Evolutionary conservation across 2,329 filamentous ascomycete species (phyloP).

Genomic region (Ophiocordyceps robertsii): DNA sequence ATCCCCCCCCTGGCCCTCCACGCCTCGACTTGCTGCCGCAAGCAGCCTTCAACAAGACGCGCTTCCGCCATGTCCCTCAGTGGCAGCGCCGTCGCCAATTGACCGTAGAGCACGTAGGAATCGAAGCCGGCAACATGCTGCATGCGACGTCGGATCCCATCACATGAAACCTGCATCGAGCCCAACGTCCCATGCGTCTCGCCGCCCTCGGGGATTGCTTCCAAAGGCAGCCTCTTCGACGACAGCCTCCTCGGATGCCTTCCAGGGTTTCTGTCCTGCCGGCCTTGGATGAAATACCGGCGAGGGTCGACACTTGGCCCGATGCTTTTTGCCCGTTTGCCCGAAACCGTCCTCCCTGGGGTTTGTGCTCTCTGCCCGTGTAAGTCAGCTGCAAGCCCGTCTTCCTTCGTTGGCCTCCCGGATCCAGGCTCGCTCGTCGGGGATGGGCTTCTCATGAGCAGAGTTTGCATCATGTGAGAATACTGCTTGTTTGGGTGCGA

Average conservation of each 20-base stretch:
- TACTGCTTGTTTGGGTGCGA: neutral
- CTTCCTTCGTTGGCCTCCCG: neutral
- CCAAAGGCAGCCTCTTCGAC: conserved; percentile 12
- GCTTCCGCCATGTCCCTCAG: conserved; percentile 13
- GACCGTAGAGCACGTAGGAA: conserved; percentile 1
- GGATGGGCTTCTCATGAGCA: conserved; percentile 2
- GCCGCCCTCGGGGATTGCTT: conserved; percentile 9
- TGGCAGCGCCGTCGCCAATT: conserved; percentile 5
- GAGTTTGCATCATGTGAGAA: conserved; percentile 1
- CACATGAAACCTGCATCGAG: neutral
- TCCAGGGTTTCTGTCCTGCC: conserved; percentile 4
- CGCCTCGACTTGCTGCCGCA: conserved; percentile 8
- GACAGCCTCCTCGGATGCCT: conserved; percentile 7
- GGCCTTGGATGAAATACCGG: conserved; percentile 8
- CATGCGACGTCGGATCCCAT: conserved; percentile 4
- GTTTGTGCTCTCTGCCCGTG: neutral
- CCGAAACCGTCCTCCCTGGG: neutral
- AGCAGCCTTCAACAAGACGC: conserved; percentile 7
- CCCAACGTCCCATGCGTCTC: conserved; percentile 6
- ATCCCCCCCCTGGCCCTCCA: conserved; percentile 8
- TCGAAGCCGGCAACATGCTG: conserved; percentile 4
- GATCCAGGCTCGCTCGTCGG: neutral
- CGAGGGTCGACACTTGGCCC: conserved; percentile 6
- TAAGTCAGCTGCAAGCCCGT: neutral
- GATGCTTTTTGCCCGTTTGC: neutral